A percentile compares a stretch with the other conserved stretches of the same genome.
These are phyloP conservation scores for Aureobasidium sp. DNA, from an alignment of 2,329 filamentous ascomycete genomes.

Conservation along the genomic window DNA sequence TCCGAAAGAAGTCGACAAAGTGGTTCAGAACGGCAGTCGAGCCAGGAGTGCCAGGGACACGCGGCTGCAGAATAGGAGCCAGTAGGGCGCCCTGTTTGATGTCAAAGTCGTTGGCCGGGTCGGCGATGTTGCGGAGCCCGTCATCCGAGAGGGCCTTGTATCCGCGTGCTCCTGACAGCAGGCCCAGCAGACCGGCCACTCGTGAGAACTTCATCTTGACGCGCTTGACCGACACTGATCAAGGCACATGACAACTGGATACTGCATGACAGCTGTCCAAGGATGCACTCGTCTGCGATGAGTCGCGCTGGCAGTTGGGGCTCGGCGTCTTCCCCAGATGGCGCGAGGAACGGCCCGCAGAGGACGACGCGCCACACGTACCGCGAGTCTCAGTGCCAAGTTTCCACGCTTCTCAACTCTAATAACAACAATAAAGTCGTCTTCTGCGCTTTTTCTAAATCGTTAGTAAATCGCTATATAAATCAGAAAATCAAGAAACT, in stretches of 20 bases:
- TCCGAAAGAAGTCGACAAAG: constrained; percentile 74
- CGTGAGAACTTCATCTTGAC: constrained; percentile 21
- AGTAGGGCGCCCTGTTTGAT: constrained; percentile 69
- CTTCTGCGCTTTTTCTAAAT: too few relatives aligned
- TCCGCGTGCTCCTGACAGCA: constrained; percentile 32
- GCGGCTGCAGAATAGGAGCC: constrained; percentile 77
- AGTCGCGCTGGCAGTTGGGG: not conserved
- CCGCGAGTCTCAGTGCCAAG: too few relatives aligned
- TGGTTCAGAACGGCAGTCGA: constrained; percentile 67
- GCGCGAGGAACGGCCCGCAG: not conserved
- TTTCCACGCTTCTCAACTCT: too few relatives aligned
- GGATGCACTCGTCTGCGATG: not conserved
- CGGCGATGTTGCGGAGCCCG: constrained; percentile 64
- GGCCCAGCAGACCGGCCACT: constrained; percentile 23
- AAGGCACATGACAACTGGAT: not conserved
- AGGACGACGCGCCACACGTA: too few relatives aligned
- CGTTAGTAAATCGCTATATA: too few relatives aligned
- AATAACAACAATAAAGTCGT: too few relatives aligned
- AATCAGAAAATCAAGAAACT: too few relatives aligned
- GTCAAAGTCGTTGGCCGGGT: constrained; percentile 63
- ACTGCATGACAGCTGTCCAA: not conserved
- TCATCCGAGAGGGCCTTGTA: constrained; percentile 65
- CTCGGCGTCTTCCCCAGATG: constrained; percentile 1
- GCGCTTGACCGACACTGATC: constrained; percentile 15
- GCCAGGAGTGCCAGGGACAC: constrained; percentile 80